These are phyloP conservation scores for Curvularia hawaiiensis DNA, from an alignment of 2,329 filamentous ascomycete genomes.

Conservation along the genomic window DNA sequence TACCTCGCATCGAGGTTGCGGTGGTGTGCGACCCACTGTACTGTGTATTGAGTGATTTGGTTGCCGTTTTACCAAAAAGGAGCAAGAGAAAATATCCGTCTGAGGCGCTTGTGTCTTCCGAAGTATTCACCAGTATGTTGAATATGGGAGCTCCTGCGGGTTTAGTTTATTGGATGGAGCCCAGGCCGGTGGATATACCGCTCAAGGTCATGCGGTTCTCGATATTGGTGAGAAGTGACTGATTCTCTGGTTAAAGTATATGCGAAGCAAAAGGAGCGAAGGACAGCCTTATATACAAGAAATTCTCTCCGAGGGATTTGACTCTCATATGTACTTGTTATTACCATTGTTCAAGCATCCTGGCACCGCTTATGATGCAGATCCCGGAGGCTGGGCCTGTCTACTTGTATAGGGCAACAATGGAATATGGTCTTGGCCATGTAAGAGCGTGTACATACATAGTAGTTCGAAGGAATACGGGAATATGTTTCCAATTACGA, in stretches of 20 bases:
- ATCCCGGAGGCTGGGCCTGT: not conserved
- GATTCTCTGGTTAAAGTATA: not conserved
- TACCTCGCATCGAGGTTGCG: not conserved
- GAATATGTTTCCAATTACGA: too few species aligned
- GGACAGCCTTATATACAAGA: not conserved
- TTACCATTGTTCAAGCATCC: not conserved
- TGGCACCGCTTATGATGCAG: not conserved
- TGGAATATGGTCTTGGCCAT: not conserved
- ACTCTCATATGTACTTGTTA: not conserved
- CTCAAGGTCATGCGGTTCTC: not conserved
- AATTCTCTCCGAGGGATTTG: not conserved
- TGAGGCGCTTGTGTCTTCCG: not conserved
- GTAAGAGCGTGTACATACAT: too few species aligned
- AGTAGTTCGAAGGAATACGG: too few species aligned
- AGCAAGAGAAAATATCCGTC: not conserved
- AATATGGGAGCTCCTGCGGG: not conserved
- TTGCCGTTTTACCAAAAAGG: not conserved
- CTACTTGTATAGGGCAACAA: not conserved
- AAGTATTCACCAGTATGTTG: not conserved
- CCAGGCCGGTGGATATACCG: not conserved
- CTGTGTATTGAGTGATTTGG: not conserved
- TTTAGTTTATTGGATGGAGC: not conserved
- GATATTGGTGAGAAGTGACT: not conserved
- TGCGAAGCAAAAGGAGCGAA: not conserved
- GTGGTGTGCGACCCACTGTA: not conserved